A percentile compares a stretch with the other conserved stretches of the same genome.
phyloP scores from a whole-genome alignment of 345 rosid species.

The Aquilaria yunnanensis region DNA sequence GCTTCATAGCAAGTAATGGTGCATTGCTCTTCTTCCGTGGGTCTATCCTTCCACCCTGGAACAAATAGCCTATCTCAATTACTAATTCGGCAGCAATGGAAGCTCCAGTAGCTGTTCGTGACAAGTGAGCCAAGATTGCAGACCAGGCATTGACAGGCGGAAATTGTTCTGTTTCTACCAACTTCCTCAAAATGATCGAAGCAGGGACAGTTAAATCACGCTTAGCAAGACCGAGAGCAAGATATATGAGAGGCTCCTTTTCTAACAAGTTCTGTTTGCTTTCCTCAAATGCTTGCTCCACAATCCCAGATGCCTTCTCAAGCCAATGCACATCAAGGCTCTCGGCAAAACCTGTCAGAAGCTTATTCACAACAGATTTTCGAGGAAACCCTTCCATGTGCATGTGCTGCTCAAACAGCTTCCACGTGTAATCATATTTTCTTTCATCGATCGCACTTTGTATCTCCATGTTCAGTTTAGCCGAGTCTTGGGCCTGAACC shows the following conservation, averaged over 20 bases:
- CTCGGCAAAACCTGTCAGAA: conserved; percentile 47
- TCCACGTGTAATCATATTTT: conserved; percentile 55
- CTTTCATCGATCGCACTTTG: conserved; percentile 53
- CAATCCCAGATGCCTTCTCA: conserved; percentile 55
- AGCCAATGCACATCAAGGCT: conserved; percentile 58
- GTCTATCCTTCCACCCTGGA: conserved; percentile 69
- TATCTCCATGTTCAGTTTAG: conserved; percentile 54
- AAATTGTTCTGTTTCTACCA: conserved; percentile 60
- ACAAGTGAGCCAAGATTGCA: conserved; percentile 63
- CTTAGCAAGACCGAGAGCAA: conserved; percentile 70
- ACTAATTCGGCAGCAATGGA: conserved; percentile 81
- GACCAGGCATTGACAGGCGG: conserved; percentile 87
- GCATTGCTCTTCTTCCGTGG: conserved; percentile 82
- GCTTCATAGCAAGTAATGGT: conserved; percentile 83
- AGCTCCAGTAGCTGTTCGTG: conserved; percentile 62
- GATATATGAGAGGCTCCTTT: conserved; percentile 65
- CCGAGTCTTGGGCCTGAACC: conserved; percentile 79
- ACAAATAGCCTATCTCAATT: conserved; percentile 78
- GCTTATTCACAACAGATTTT: conserved; percentile 56
- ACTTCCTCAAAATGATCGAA: conserved; percentile 67
- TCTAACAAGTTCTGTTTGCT: conserved; percentile 74
- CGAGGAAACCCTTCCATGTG: conserved; percentile 84
- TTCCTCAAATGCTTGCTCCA: conserved; percentile 64
- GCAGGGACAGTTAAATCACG: conserved; percentile 62
- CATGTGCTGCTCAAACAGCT: conserved; percentile 62